Conservation (phyloP, 345 rosid genomes). For the Bretschneidera sinensis region DNA sequence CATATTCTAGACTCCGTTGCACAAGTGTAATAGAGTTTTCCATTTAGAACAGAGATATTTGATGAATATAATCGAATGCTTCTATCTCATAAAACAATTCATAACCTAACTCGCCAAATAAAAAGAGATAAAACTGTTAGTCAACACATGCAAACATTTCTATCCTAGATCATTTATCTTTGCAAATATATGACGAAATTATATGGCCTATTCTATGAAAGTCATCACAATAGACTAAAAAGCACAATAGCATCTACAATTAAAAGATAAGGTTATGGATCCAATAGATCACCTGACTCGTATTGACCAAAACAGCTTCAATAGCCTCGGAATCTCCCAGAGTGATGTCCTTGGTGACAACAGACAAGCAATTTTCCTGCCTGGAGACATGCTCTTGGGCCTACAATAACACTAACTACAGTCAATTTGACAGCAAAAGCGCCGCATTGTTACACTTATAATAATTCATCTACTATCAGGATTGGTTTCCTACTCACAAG, state of each 20-base stretch:
- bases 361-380: conserved; percentile 59
- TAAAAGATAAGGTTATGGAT: neutral
- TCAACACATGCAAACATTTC: too few species aligned
- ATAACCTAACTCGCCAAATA: neutral
- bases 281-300: conserved; percentile 54
- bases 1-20: neutral
- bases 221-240: too few species aligned
- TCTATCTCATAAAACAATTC: neutral
- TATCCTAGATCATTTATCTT: too few species aligned
- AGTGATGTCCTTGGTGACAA: conserved; percentile 34
- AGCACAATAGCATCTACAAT: too few species aligned
- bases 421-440: conserved; percentile 4
- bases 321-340: conserved; percentile 59
- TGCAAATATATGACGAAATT: too few species aligned
- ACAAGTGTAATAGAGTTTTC: neutral
- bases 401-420: conserved; percentile 31
- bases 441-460: neutral
- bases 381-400: conserved; percentile 53
- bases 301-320: conserved; percentile 79
- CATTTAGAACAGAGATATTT: neutral
- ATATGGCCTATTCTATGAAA: too few species aligned
- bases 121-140: neutral
- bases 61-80: neutral
- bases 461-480: neutral
- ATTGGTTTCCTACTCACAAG: conserved; percentile 41